These are phyloP conservation scores for Vitis amurensis DNA, from an alignment of 164 flowering plant species.

Conservation along the genomic window DNA sequence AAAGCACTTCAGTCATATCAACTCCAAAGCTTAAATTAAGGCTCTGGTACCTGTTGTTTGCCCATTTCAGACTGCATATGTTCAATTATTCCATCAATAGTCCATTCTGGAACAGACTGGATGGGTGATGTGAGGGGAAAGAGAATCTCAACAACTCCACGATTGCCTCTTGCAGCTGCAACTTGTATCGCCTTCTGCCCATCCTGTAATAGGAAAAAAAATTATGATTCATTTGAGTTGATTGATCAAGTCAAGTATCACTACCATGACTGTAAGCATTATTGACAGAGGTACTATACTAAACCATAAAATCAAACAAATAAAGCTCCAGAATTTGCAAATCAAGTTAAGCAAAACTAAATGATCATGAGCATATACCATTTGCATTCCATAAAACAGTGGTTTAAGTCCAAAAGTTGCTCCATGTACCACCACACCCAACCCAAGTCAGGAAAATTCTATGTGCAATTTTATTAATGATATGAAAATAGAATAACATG, in stretches of 20 bases:
- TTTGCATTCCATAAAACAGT: too few relatives aligned
- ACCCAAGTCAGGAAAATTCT: too few relatives aligned
- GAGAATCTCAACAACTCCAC: constrained; percentile 69
- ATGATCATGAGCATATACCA: too few relatives aligned
- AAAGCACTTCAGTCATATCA: neutral
- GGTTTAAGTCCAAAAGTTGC: too few relatives aligned
- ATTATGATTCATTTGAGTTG: neutral
- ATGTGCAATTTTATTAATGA: too few relatives aligned
- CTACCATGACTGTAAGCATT: too few relatives aligned
- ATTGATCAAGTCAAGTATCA: too few relatives aligned
- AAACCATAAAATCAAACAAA: neutral
- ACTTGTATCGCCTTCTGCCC: constrained; percentile 83
- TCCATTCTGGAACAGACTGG: constrained; percentile 61
- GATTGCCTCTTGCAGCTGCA: constrained; percentile 78
- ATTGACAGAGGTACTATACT: too few relatives aligned
- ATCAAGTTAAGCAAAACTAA: too few relatives aligned
- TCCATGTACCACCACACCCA: too few relatives aligned
- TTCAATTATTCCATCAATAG: constrained; percentile 72
- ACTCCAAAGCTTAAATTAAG: neutral
- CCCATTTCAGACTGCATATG: constrained; percentile 57
- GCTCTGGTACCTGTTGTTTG: constrained; percentile 45
- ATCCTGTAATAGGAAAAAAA: constrained; percentile 49
- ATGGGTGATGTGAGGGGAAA: constrained; percentile 63
- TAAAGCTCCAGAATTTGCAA: neutral
- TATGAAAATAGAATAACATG: too few relatives aligned